Base-by-base conservation (phyloP, 495 filamentous ascomycete species). In the Aspergillus taichungensis region DNA sequence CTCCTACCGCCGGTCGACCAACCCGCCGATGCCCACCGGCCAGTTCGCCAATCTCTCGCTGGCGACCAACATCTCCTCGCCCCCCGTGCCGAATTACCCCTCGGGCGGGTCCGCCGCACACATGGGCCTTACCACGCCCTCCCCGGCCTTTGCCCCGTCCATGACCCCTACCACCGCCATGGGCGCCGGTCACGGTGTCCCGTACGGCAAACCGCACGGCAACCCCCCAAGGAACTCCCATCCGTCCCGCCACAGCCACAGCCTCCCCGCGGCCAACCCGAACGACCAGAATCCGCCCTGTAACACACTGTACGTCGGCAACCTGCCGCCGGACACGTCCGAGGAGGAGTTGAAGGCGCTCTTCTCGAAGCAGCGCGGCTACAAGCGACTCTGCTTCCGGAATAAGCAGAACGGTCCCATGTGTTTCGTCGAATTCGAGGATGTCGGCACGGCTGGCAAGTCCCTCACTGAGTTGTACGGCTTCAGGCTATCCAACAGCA, bases 361-460 rank as follows among this genome's bases (percentile, higher is more conserved):
- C 61, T 98, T 98, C 59, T 88, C 83, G 35, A 92, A 91, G 62
- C 87, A 94, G 53, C 86, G 90, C 30, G 92, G 92, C 11, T 98
- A 97, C 64, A 98, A 94, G 69, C 76, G 92, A 32, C 81, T 98
- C 5, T 96, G 89, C 56, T 95, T 95, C 69, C 79, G 94, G n/a
- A 95, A 91, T 41, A 98, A 98, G 66, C 85, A 90, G 51, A 95
- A 97, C 56, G 94, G 94, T 0, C 92, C 94, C 9, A 97, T 97
- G 94, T 97, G 92, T 57, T 97, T 97, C 56, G 92, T 98, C 34
- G 94, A 98, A 62, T 98, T 97, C 59, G 92, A 97, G 54, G 90
- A 98, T 59, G 79, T 95, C 34, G 83, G 84, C 14, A 92, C 88
- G 58, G 92, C 92, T 6, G 96, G 92, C 45, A 94, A 94, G 60